Conservation (phyloP, 2,329 filamentous ascomycete species). For the Aspergillus tamarii region DNA sequence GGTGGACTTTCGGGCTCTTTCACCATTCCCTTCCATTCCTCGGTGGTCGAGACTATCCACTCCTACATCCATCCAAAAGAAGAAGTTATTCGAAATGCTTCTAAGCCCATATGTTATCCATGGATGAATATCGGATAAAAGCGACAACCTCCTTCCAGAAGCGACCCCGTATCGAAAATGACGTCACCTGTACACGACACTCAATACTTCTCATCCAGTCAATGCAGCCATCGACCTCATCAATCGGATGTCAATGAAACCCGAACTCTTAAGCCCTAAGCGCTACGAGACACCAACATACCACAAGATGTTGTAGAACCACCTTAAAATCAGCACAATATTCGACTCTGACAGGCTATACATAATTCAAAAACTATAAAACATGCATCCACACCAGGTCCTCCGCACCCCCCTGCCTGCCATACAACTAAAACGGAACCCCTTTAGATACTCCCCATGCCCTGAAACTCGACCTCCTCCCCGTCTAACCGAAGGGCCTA, state of each 20-base stretch:
- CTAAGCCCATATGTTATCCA: background rate
- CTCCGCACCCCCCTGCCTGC: too few species aligned
- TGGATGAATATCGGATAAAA: constrained; percentile 3
- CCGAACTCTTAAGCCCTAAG: background rate
- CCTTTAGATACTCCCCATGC: background rate
- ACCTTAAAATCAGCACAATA: background rate
- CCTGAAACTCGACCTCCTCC: background rate
- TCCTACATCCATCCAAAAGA: background rate
- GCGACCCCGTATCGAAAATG: background rate
- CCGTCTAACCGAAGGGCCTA: background rate
- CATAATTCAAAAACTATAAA: background rate
- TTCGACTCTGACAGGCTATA: background rate
- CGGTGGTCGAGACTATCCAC: background rate
- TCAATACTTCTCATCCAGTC: background rate
- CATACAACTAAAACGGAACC: background rate
- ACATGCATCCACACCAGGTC: background rate
- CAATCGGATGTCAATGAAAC: background rate
- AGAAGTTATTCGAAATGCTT: too few species aligned
- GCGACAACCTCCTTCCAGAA: background rate
- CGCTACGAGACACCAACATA: background rate
- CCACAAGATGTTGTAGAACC: background rate
- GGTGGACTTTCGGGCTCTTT: background rate
- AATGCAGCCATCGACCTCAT: background rate
- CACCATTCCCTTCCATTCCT: background rate
- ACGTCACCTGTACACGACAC: background rate